Conservation (phyloP, 116 monocot genomes). For the Phalaenopsis hybrid region DNA sequence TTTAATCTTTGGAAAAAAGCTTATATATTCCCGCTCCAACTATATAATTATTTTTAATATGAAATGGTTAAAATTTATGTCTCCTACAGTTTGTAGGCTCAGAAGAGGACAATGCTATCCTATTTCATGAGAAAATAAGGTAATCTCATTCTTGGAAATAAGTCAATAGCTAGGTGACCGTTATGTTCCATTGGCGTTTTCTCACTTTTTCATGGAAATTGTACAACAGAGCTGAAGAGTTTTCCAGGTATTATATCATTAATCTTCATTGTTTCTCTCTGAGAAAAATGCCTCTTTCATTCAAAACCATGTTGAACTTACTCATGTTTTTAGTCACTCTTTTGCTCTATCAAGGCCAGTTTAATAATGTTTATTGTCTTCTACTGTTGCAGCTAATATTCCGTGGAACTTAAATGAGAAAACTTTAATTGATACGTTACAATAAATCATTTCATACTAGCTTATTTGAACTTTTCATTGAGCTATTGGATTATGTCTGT, state of each 20-base stretch:
- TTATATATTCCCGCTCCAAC: not conserved
- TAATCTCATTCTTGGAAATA: slow-evolving; percentile 7
- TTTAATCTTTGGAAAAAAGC: not conserved
- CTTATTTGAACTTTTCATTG: not conserved
- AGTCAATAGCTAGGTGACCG: not conserved
- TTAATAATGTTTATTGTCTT: not conserved
- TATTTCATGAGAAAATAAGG: slow-evolving; percentile 95
- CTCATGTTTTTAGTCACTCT: not conserved
- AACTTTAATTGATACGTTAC: not conserved
- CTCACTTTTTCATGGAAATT: slow-evolving; percentile 14
- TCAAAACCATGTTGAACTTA: not conserved
- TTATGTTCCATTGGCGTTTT: not conserved
- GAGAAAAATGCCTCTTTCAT: not conserved
- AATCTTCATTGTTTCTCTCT: slow-evolving; percentile 10
- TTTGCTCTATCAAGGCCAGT: not conserved
- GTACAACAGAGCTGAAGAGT: slow-evolving; percentile 70
- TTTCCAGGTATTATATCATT: slow-evolving; percentile 53
- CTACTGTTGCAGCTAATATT: not conserved
- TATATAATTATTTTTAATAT: too few relatives aligned
- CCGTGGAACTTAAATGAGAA: not conserved
- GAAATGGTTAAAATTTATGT: not conserved
- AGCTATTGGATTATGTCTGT: not conserved
- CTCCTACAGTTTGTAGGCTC: slow-evolving; percentile 64
- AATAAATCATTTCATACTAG: not conserved
- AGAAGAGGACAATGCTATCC: slow-evolving; percentile 86